Evolutionary conservation across 768 basidiomycete genomes (phyloP).

Genomic region (Scleroderma citrinum): DNA sequence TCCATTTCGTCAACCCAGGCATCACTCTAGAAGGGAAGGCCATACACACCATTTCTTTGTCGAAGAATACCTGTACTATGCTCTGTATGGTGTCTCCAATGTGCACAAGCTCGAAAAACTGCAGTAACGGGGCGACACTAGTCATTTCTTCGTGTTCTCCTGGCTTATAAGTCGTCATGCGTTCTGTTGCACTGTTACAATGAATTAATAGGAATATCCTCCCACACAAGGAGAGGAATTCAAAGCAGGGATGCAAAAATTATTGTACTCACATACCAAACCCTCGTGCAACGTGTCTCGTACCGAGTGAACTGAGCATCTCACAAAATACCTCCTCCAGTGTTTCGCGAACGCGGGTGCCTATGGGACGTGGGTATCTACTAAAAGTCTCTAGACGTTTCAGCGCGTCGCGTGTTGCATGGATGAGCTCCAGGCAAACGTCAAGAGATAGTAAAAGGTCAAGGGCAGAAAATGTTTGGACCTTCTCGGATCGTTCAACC

Average conservation of each 20-base stretch:
- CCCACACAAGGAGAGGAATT: neutral
- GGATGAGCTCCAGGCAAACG: constrained; percentile 85
- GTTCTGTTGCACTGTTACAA: constrained; percentile 68
- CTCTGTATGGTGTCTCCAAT: constrained; percentile 96
- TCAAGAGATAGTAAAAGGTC: constrained; percentile 92
- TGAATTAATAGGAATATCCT: neutral
- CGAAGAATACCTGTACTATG: constrained; percentile 98
- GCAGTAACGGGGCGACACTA: constrained; percentile 86
- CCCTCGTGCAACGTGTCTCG: constrained; percentile 74
- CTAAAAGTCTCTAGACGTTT: constrained; percentile 91
- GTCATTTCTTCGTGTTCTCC: constrained; percentile 77
- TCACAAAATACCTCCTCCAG: constrained; percentile 92
- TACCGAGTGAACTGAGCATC: constrained; percentile 69
- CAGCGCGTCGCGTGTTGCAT: constrained; percentile 83
- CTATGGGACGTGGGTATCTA: constrained; percentile 82
- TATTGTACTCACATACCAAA: constrained; percentile 58
- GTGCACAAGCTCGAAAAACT: constrained; percentile 97
- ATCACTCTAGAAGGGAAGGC: neutral
- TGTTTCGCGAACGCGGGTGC: constrained; percentile 82
- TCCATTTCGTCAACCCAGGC: neutral
- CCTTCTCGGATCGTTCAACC: neutral
- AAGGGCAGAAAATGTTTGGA: constrained; percentile 37
- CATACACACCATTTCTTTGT: constrained; percentile 77
- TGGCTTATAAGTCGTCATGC: constrained; percentile 88
- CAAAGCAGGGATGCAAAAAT: neutral